Percentiles rank a stretch among this genome's conserved stretches.
Evolutionary conservation across 1,284 basidiomycete species (phyloP).

Genomic region (Gomphus sp.): DNA sequence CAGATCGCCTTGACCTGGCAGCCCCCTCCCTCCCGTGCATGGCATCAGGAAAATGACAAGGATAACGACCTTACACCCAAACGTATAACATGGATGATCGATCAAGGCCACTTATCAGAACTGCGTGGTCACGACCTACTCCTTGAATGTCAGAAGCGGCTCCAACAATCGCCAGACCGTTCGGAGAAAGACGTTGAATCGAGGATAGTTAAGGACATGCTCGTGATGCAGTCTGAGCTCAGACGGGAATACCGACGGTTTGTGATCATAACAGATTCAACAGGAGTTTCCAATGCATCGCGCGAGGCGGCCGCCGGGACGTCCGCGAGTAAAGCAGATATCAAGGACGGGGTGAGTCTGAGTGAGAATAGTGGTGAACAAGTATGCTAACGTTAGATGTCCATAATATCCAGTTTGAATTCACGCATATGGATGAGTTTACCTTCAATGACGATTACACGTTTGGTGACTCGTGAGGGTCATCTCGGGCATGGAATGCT

Average conservation of each 20-base stretch:
- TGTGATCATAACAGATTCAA: conserved; percentile 24
- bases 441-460: conserved; percentile 32
- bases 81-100: conserved; percentile 20
- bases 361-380: neutral
- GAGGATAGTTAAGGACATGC: conserved; percentile 35
- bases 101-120: conserved; percentile 17
- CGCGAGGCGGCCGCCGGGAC: neutral
- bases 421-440: conserved; percentile 24
- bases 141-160: conserved; percentile 31
- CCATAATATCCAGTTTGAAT: conserved; percentile 29
- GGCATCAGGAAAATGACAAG: conserved; percentile 7
- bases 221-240: conserved; percentile 46
- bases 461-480: neutral
- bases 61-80: conserved; percentile 10
- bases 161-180: conserved; percentile 26
- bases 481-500: neutral
- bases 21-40: conserved; percentile 24
- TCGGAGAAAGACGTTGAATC: conserved; percentile 27
- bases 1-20: conserved; percentile 38
- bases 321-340: conserved; percentile 16
- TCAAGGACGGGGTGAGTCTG: conserved; percentile 25
- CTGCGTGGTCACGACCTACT: conserved; percentile 28
- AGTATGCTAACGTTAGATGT: neutral
- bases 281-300: neutral
- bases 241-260: conserved; percentile 53